Percentiles rank a stretch among this genome's conserved stretches.
phyloP scores from a whole-genome alignment of 768 basidiomycete genomes.

The Pisolithus albus region DNA sequence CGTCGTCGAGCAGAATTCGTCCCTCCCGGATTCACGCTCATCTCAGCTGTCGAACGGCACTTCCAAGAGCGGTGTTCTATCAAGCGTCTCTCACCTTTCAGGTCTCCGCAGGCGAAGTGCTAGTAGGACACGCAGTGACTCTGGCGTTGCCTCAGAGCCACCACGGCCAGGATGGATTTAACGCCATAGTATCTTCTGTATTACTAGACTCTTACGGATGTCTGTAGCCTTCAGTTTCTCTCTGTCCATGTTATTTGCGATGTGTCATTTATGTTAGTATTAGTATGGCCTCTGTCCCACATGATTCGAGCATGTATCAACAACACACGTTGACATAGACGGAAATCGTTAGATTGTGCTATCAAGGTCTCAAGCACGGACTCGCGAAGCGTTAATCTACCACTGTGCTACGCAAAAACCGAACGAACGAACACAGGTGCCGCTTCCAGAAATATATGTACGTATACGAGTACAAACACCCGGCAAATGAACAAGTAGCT shows the following conservation, averaged over 20 bases:
- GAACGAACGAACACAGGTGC: constrained; percentile 9
- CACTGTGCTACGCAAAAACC: constrained; percentile 12
- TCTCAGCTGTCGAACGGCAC: constrained; percentile 1
- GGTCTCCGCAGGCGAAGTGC: constrained; percentile 14
- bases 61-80: constrained; percentile 1
- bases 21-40: constrained; percentile 8
- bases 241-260: too few relatives aligned
- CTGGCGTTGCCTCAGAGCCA: constrained; percentile 4
- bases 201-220: background rate
- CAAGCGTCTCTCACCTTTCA: constrained; percentile 4
- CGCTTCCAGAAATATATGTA: constrained; percentile 15
- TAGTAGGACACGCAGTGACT: constrained; percentile 5
- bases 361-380: background rate
- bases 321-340: background rate
- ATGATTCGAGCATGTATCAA: background rate
- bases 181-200: background rate
- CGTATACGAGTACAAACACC: constrained; percentile 23
- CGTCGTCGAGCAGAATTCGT: constrained; percentile 48
- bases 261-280: background rate
- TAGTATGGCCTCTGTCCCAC: background rate
- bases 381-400: constrained; percentile 10
- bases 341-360: background rate
- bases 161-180: constrained; percentile 47
- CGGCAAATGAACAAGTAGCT: constrained; percentile 20
- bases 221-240: too few relatives aligned